phyloP scores from a whole-genome alignment of 441 rosid species.

The Capsella rubella region DNA sequence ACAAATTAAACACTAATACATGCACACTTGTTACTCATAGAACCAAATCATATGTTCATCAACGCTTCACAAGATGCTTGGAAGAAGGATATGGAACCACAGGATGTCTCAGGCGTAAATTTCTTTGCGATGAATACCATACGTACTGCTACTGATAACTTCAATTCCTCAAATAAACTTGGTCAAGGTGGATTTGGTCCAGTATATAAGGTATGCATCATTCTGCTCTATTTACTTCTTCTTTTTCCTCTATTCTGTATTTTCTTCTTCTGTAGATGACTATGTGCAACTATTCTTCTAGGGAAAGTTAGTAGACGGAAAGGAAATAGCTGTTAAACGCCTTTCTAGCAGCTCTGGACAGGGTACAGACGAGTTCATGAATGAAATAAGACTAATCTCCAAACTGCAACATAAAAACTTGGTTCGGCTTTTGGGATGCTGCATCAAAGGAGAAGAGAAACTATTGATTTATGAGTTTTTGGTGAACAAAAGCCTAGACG shows the following conservation, averaged over 20 bases:
- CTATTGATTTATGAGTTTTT: constrained; percentile 54
- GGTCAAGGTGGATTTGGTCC: constrained; percentile 42
- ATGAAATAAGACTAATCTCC: constrained; percentile 52
- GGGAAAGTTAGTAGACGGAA: constrained; percentile 28
- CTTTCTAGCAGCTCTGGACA: constrained; percentile 43
- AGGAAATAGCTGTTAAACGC: constrained; percentile 40
- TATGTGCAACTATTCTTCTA: not conserved
- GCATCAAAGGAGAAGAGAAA: constrained; percentile 51
- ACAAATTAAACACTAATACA: not conserved
- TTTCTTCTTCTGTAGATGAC: not conserved
- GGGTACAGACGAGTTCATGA: constrained; percentile 45
- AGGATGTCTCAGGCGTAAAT: constrained; percentile 23
- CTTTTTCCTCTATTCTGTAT: not conserved
- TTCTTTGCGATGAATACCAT: constrained; percentile 29
- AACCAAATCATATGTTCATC: not conserved
- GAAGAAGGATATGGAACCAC: constrained; percentile 22
- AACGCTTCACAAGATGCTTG: constrained; percentile 4
- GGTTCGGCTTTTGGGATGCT: constrained; percentile 52
- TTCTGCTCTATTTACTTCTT: not conserved
- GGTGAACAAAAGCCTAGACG: constrained; percentile 55
- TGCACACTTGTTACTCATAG: constrained; percentile 5
- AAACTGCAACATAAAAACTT: constrained; percentile 58
- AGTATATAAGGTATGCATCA: constrained; percentile 27
- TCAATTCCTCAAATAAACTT: constrained; percentile 26
- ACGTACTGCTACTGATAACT: constrained; percentile 31